phyloP scores from a whole-genome alignment of 495 filamentous ascomycete genomes.

The Daldinia decipiens region DNA sequence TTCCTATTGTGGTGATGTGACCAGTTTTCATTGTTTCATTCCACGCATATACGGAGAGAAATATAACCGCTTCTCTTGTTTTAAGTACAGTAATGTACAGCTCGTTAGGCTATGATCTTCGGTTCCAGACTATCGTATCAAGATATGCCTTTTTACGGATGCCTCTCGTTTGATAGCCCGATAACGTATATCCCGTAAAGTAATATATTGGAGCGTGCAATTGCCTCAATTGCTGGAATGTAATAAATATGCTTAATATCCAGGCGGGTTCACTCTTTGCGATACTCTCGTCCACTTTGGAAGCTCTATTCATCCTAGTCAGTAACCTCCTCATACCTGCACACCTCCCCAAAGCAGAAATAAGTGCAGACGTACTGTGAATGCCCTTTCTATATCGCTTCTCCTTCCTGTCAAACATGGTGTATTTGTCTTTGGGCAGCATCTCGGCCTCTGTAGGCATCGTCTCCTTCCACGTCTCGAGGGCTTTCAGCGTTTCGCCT shows the following conservation, averaged over 20 bases:
- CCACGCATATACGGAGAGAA: slow-evolving; percentile 17
- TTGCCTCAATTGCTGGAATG: not conserved
- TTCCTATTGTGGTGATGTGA: not conserved
- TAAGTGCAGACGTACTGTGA: slow-evolving; percentile 76
- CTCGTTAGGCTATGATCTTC: slow-evolving; percentile 14
- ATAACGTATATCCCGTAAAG: not conserved
- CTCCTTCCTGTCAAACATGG: slow-evolving; percentile 95
- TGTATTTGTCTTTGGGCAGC: slow-evolving; percentile 96
- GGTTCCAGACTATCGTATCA: not conserved
- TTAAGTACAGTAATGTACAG: slow-evolving; percentile 32
- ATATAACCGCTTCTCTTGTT: slow-evolving; percentile 12
- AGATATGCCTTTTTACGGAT: slow-evolving; percentile 9
- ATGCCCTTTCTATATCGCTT: slow-evolving; percentile 95
- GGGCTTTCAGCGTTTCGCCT: slow-evolving; percentile 72
- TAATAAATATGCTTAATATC: slow-evolving; percentile 70
- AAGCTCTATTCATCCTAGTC: slow-evolving; percentile 66
- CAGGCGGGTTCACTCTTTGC: slow-evolving; percentile 91
- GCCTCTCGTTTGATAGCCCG: not conserved
- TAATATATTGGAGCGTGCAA: not conserved
- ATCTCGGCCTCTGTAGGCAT: slow-evolving; percentile 98
- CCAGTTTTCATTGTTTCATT: not conserved
- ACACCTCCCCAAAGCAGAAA: slow-evolving; percentile 6
- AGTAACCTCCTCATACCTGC: slow-evolving; percentile 36
- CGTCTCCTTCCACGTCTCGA: slow-evolving; percentile 89
- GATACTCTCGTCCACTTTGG: slow-evolving; percentile 97